These are phyloP conservation scores for Striga hermonthica DNA, from an alignment of 305 asterid species.

Conservation along the genomic window DNA sequence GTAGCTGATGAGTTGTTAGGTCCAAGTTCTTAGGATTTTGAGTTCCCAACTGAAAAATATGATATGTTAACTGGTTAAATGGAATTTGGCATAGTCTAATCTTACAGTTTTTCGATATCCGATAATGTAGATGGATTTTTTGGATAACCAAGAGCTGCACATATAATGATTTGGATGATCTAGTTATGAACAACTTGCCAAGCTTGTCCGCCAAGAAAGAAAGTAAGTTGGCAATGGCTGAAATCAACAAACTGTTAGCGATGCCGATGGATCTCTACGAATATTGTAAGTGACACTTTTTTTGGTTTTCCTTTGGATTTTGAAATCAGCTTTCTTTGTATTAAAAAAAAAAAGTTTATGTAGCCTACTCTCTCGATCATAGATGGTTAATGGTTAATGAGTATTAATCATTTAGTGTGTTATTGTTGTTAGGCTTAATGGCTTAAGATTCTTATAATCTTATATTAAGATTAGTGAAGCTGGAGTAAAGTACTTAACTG, in stretches of 20 bases:
- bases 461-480: too few relatives aligned
- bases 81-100: too few relatives aligned
- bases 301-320: background rate
- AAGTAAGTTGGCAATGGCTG: slow-evolving; percentile 74
- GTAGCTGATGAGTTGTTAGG: too few relatives aligned
- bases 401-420: too few relatives aligned
- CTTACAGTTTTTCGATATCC: background rate
- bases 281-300: slow-evolving; percentile 35
- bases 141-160: slow-evolving; percentile 75
- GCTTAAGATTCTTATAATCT: too few relatives aligned
- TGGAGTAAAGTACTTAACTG: too few relatives aligned
- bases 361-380: slow-evolving; percentile 6
- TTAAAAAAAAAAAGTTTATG: slow-evolving; percentile 22
- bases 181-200: slow-evolving; percentile 40
- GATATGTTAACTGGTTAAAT: too few relatives aligned
- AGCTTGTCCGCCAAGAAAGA: slow-evolving; percentile 39
- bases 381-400: too few relatives aligned
- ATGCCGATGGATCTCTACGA: slow-evolving; percentile 83
- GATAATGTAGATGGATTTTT: slow-evolving; percentile 70
- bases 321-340: background rate
- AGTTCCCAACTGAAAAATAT: too few relatives aligned
- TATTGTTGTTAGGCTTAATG: too few relatives aligned
- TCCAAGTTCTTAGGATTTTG: too few relatives aligned
- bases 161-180: slow-evolving; percentile 50
- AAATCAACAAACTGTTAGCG: slow-evolving; percentile 79